Percentiles rank a stretch among this genome's conserved stretches.
phyloP scores from a whole-genome alignment of 2,329 filamentous ascomycete genomes.

The Chrysosporium keratinophilum region DNA sequence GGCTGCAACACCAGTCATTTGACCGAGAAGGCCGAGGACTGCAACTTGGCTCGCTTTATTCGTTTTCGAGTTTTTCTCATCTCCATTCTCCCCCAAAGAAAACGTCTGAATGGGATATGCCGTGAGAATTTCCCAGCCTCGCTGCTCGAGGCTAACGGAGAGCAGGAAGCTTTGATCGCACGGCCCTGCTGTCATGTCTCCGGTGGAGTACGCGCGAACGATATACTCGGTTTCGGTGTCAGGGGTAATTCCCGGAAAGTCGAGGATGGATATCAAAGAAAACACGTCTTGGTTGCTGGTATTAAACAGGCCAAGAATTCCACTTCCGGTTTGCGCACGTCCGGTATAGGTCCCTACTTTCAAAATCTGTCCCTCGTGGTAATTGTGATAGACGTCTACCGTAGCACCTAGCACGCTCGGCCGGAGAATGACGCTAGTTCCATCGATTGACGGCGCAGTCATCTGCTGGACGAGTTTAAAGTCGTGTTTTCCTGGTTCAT shows the following conservation, averaged over 20 bases:
- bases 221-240: slow-evolving; percentile 50
- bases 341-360: slow-evolving; percentile 73
- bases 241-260: slow-evolving; percentile 60
- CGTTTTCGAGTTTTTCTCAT: slow-evolving; percentile 30
- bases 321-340: slow-evolving; percentile 54
- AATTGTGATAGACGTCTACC: slow-evolving; percentile 62
- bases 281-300: slow-evolving; percentile 52
- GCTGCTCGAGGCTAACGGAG: slow-evolving; percentile 50
- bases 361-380: slow-evolving; percentile 61
- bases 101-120: slow-evolving; percentile 58
- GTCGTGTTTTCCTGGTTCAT: slow-evolving; percentile 73
- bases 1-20: slow-evolving; percentile 82
- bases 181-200: slow-evolving; percentile 43
- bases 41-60: slow-evolving; percentile 41
- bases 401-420: slow-evolving; percentile 65
- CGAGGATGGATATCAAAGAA: slow-evolving; percentile 58
- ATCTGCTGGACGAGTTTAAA: slow-evolving; percentile 66
- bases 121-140: slow-evolving; percentile 71
- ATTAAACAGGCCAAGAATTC: slow-evolving; percentile 79
- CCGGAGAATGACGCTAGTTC: slow-evolving; percentile 68
- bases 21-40: slow-evolving; percentile 66
- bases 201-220: slow-evolving; percentile 60
- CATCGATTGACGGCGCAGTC: slow-evolving; percentile 60
- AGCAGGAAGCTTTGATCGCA: slow-evolving; percentile 41
- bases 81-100: slow-evolving; percentile 24